Base-by-base conservation (phyloP, 2,329 filamentous ascomycete genomes). In the Mariannaea elegans region DNA sequence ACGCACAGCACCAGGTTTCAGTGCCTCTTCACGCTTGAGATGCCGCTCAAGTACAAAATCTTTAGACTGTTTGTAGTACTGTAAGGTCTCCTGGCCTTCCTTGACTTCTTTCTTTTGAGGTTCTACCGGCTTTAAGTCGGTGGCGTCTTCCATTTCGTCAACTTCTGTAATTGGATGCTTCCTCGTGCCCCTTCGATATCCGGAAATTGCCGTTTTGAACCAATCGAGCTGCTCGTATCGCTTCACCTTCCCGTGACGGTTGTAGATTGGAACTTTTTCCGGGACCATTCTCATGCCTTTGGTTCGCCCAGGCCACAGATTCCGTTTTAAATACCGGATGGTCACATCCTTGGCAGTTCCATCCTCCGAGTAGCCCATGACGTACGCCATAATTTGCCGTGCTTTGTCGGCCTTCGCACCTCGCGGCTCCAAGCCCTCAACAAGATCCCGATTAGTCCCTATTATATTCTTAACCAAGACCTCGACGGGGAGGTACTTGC, bases 261-360 rank as follows among this genome's bases (percentile, higher is more conserved):
- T 90, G 73, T 94, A 89, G 7, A 97, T 80, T 0, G 93, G 89
- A 1, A 97, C 81, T 71, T 94, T 97, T 67, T 96, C 92, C 2
- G 88, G 73, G 0, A 90, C 87, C 72, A 97, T 85, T 7, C 95
- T 87, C 64, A 89, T 85, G 4, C 94, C 93, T 72, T 97, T 98
- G 0, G 94, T 97, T 66, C 93, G 91, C 4, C 95, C 94, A 1
- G 95, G 95, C 73, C 93, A 88, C 52, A 90, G 84, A 57, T 91
- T 91, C 19, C 90, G 87, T 70, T 90, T 94, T 7, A 99, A 80
- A 74, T 99, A 99, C 24, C 95, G 87, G 10, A 95, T 89, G 0
- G 95, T 99, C 14, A 99, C 91, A 73, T 99, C 95, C 73, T 98
- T 98, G 12, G 93, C 94, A 0, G 93, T 94, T 2, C 92, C 92